Conservation (phyloP, 306 rosid species). For the Ceratonia siliqua region DNA sequence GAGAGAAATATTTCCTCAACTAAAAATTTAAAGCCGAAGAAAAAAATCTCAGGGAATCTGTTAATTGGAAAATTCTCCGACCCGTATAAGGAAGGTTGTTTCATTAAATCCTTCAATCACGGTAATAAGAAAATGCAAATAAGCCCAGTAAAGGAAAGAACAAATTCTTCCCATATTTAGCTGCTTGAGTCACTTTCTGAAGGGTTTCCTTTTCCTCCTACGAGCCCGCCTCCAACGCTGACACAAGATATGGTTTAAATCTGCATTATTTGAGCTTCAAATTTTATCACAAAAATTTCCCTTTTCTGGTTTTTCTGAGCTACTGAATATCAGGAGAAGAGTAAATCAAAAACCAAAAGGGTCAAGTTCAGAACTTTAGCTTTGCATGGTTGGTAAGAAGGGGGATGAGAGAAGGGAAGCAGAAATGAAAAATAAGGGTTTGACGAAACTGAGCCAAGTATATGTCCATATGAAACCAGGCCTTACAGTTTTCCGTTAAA, state of each 20-base stretch:
- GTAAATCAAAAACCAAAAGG: background rate
- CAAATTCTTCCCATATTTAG: conserved; percentile 37
- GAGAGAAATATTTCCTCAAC: background rate
- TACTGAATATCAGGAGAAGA: background rate
- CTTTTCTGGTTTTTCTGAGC: background rate
- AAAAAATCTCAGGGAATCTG: conserved; percentile 22
- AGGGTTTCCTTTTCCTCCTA: conserved; percentile 15
- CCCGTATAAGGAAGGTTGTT: conserved; percentile 32
- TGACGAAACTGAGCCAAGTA: background rate
- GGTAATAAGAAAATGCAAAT: conserved; percentile 11
- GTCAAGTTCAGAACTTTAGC: background rate
- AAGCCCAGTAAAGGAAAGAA: conserved; percentile 32
- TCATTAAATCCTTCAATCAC: conserved; percentile 27
- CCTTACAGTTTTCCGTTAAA: conserved; percentile 42
- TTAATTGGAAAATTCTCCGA: conserved; percentile 9
- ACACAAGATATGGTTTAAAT: background rate
- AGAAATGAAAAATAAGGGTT: conserved; percentile 12
- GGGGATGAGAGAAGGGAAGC: background rate
- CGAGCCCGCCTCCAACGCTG: background rate
- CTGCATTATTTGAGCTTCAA: conserved; percentile 6
- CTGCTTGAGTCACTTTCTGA: conserved; percentile 4
- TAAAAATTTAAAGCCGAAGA: conserved; percentile 14
- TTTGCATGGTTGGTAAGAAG: conserved; percentile 33
- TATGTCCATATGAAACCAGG: background rate
- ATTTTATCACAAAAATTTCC: background rate